Conservation (phyloP, 495 filamentous ascomycete genomes). For the Lepidopterella palustris region DNA sequence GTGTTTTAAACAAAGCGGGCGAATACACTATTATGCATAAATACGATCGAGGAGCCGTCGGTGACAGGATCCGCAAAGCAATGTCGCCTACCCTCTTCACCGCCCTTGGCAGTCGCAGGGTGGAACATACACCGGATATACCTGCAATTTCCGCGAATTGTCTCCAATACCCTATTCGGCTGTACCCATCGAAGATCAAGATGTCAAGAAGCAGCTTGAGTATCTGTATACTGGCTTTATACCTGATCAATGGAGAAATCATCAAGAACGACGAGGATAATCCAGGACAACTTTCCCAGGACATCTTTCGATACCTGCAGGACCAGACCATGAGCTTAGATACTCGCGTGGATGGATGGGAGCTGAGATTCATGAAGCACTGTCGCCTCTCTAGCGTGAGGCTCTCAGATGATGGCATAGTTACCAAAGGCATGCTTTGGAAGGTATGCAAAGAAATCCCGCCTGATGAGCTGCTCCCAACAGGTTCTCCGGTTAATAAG, state of each 20-base stretch:
- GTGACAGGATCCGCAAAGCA: background rate
- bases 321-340: background rate
- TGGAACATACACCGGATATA: background rate
- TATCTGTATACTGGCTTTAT: background rate
- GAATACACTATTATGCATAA: background rate
- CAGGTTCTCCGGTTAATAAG: background rate
- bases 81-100: background rate
- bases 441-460: conserved; percentile 1
- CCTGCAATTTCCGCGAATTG: background rate
- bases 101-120: background rate
- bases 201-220: background rate
- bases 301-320: conserved; percentile 6
- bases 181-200: background rate
- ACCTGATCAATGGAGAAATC: background rate
- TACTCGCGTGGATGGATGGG: background rate
- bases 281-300: background rate
- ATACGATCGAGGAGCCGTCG: background rate
- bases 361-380: conserved; percentile 9
- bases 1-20: background rate
- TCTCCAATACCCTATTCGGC: background rate
- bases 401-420: background rate
- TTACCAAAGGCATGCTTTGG: conserved; percentile 1
- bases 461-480: background rate
- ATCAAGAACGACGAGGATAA: background rate
- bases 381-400: background rate